Conservation (phyloP, 768 basidiomycete species). For the Pulveroboletus sp. region DNA sequence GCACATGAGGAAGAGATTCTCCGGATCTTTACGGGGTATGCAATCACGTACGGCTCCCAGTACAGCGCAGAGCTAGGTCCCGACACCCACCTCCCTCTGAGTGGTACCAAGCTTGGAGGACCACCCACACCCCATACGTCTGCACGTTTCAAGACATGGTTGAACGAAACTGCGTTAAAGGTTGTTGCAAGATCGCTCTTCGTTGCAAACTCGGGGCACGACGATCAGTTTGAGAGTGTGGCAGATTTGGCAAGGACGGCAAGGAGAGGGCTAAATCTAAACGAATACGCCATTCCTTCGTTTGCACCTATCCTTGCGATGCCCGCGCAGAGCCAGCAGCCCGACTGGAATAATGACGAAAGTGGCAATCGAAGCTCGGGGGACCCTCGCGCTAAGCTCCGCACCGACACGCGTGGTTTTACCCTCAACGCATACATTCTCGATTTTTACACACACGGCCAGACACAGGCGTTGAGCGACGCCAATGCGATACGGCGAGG, state of each 20-base stretch:
- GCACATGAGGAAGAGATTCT: slow-evolving; percentile 48
- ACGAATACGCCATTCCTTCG: slow-evolving; percentile 58
- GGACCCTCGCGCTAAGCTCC: neutral
- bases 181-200: slow-evolving; percentile 53
- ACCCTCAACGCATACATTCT: slow-evolving; percentile 60
- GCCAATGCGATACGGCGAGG: slow-evolving; percentile 59
- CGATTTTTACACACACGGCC: slow-evolving; percentile 69
- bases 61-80: slow-evolving; percentile 34
- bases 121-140: neutral
- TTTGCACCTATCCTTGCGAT: slow-evolving; percentile 33
- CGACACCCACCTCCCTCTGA: slow-evolving; percentile 49
- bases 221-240: slow-evolving; percentile 48
- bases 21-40: slow-evolving; percentile 52
- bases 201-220: slow-evolving; percentile 64
- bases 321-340: slow-evolving; percentile 15
- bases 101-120: slow-evolving; percentile 27
- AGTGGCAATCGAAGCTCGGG: neutral
- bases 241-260: slow-evolving; percentile 49
- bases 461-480: slow-evolving; percentile 39
- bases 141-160: slow-evolving; percentile 32
- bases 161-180: slow-evolving; percentile 36
- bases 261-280: slow-evolving; percentile 50
- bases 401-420: slow-evolving; percentile 3
- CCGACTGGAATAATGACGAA: neutral
- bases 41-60: slow-evolving; percentile 43